These are phyloP conservation scores for Marchantia paleacea DNA, from an alignment of 225 moss, liverwort and hornwort species.

Conservation along the genomic window DNA sequence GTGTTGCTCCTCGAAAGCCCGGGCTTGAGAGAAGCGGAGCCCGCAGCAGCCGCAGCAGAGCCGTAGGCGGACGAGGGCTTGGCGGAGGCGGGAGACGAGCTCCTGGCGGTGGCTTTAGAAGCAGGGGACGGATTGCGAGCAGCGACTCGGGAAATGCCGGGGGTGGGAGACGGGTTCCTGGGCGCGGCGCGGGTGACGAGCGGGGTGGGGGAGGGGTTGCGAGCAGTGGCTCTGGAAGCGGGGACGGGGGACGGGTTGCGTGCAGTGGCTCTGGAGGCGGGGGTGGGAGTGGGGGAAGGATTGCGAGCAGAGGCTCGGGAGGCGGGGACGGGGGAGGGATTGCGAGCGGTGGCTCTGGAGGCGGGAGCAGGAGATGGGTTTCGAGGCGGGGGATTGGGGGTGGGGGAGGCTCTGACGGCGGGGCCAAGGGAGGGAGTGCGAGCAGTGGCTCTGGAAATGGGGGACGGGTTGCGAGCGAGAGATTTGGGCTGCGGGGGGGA, in stretches of 20 bases:
- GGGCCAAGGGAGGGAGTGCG: conserved; percentile 2
- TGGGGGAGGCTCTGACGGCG: not conserved
- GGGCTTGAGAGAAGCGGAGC: not conserved
- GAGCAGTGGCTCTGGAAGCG: conserved; percentile 2
- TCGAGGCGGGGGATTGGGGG: not conserved
- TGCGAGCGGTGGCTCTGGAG: conserved; percentile 11
- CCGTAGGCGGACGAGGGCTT: not conserved
- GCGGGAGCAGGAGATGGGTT: conserved; percentile 19
- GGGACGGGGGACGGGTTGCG: conserved; percentile 21
- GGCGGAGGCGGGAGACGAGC: not conserved
- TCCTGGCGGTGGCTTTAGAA: conserved; percentile 12
- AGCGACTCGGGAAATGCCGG: conserved; percentile 5
- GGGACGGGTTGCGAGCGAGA: conserved; percentile 28
- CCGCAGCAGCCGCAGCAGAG: not conserved
- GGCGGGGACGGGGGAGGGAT: conserved; percentile 19
- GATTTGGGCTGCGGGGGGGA: conserved; percentile 39
- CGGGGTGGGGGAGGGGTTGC: conserved; percentile 25
- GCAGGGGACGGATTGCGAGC: conserved; percentile 24
- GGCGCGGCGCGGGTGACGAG: conserved; percentile 9
- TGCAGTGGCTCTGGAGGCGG: conserved; percentile 16
- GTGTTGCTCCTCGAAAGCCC: conserved; percentile 9
- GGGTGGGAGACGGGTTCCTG: conserved; percentile 29
- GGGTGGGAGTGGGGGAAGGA: conserved; percentile 19
- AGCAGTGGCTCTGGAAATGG: conserved; percentile 1
- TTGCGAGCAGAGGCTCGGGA: conserved; percentile 19